Percentiles rank a stretch among this genome's conserved stretches.
phyloP scores from a whole-genome alignment of 2,329 filamentous ascomycete species.

The Fusarium pseudonygamai region DNA sequence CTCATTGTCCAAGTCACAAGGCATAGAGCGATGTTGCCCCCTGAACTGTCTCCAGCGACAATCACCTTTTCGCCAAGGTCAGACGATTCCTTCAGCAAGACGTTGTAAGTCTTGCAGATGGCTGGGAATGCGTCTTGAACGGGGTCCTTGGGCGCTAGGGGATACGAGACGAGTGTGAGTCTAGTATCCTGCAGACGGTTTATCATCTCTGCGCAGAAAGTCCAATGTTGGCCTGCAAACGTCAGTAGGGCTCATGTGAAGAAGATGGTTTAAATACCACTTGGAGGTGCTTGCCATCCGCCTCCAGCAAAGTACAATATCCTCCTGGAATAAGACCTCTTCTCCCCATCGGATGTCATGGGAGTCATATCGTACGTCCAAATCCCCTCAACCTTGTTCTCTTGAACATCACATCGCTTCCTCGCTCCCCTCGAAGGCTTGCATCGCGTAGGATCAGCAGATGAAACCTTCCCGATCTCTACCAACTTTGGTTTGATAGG shows the following conservation, averaged over 20 bases:
- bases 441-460: conserved; percentile 22
- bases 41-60: conserved; percentile 64
- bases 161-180: conserved; percentile 61
- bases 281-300: conserved; percentile 63
- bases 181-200: conserved; percentile 51
- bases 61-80: conserved; percentile 53
- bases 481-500: conserved; percentile 26
- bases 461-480: not conserved
- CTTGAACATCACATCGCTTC: conserved; percentile 31
- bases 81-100: conserved; percentile 51
- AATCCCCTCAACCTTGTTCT: conserved; percentile 32
- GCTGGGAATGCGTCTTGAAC: conserved; percentile 59
- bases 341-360: conserved; percentile 25
- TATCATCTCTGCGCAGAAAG: conserved; percentile 57
- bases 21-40: conserved; percentile 61
- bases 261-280: conserved; percentile 37
- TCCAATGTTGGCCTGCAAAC: conserved; percentile 55
- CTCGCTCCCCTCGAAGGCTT: conserved; percentile 4
- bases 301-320: conserved; percentile 67
- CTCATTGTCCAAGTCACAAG: conserved; percentile 47
- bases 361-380: conserved; percentile 42
- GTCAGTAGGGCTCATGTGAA: rapidly evolving
- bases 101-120: conserved; percentile 56
- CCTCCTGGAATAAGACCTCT: not conserved
- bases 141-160: conserved; percentile 62